Percentiles rank a stretch among this genome's conserved stretches.
These are phyloP conservation scores for Nyssa sinensis DNA, from an alignment of 148 eudicot species.

Conservation along the genomic window DNA sequence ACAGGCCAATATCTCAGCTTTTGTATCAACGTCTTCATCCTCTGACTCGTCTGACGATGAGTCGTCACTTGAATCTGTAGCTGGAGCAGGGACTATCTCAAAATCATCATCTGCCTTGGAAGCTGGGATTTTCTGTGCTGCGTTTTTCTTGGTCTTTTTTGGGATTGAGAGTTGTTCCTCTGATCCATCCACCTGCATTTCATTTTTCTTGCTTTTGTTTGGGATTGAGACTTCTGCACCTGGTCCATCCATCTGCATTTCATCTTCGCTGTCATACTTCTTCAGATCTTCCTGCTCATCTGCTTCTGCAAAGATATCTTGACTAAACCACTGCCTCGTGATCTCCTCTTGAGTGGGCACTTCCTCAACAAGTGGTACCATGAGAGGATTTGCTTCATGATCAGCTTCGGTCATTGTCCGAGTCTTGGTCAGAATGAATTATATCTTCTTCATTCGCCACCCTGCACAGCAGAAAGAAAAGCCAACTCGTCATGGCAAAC, in stretches of 20 bases:
- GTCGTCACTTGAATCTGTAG: slow-evolving; percentile 72
- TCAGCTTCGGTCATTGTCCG: slow-evolving; percentile 59
- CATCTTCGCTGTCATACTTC: slow-evolving; percentile 63
- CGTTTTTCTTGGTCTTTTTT: slow-evolving; percentile 27
- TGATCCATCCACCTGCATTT: slow-evolving; percentile 27
- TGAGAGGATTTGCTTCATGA: slow-evolving; percentile 75
- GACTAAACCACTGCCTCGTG: slow-evolving; percentile 62
- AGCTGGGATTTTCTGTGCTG: slow-evolving; percentile 20
- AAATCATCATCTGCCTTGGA: slow-evolving; percentile 56
- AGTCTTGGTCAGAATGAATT: slow-evolving; percentile 53
- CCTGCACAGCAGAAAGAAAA: slow-evolving; percentile 23
- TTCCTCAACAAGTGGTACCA: slow-evolving; percentile 59
- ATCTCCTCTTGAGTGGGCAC: slow-evolving; percentile 68
- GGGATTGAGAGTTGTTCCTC: slow-evolving; percentile 14
- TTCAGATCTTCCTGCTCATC: slow-evolving; percentile 49
- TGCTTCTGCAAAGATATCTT: slow-evolving; percentile 68
- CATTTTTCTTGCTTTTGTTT: slow-evolving; percentile 29
- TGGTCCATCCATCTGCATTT: slow-evolving; percentile 43
- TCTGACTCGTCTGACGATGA: slow-evolving; percentile 81
- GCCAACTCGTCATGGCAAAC: neutral
- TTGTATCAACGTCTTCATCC: slow-evolving; percentile 52
- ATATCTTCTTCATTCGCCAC: slow-evolving; percentile 38
- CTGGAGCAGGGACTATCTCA: slow-evolving; percentile 88
- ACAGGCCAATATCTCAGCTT: slow-evolving; percentile 70
- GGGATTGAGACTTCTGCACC: slow-evolving; percentile 21